Evolutionary conservation across 352 stramenopile species (phyloP).

Genomic region (Phytopythium kandeliae): DNA sequence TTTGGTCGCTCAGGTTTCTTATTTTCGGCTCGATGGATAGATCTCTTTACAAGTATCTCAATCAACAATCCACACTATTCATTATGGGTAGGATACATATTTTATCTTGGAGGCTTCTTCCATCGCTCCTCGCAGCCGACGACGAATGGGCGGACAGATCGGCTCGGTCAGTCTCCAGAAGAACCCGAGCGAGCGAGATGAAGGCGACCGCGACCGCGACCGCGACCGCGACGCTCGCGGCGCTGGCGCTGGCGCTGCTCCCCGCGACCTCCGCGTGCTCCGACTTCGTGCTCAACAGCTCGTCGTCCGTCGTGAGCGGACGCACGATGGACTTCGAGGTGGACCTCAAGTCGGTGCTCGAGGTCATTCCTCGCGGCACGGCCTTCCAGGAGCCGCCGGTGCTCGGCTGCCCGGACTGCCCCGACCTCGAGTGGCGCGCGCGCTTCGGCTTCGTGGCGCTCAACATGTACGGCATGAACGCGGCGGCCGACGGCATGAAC

Average conservation of each 20-base stretch:
- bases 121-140: no score
- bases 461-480: constrained; percentile 51
- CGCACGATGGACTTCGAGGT: constrained; percentile 56
- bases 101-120: no score
- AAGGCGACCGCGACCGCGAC: no score
- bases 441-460: constrained; percentile 41
- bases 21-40: no score
- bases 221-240: no score
- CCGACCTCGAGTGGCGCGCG: constrained; percentile 34
- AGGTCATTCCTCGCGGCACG: constrained; percentile 44
- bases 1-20: no score
- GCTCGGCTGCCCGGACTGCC: constrained; percentile 26
- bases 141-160: no score
- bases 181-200: no score
- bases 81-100: no score
- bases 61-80: no score
- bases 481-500: constrained; percentile 48
- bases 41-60: no score
- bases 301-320: constrained; percentile 28
- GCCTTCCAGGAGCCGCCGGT: constrained; percentile 40
- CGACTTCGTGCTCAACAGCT: constrained; percentile 51
- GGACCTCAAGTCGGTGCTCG: constrained; percentile 34
- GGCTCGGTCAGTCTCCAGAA: no score
- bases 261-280: constrained; percentile 19
- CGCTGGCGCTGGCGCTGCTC: constrained; percentile 4